A percentile compares a stretch with the other conserved stretches of the same genome.
Evolutionary conservation across 805 yeast genomes (phyloP).

Genomic region (Cyberlindnera petersonii): DNA sequence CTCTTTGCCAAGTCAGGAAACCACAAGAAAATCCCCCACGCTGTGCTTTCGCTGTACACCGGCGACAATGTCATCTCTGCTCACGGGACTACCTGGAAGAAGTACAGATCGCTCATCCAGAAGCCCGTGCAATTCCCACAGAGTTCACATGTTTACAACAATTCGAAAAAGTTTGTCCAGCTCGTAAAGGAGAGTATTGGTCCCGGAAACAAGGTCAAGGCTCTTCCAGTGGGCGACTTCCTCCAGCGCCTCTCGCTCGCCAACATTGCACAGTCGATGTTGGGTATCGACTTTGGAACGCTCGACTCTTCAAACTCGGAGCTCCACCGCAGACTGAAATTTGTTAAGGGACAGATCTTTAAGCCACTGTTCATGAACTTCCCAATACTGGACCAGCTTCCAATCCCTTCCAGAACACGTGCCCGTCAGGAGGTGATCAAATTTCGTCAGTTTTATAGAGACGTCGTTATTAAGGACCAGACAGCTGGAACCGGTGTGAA

Average conservation of each 20-base stretch:
- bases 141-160: constrained; percentile 34
- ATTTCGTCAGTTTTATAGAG: constrained; percentile 37
- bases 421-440: constrained; percentile 41
- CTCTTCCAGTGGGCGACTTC: constrained; percentile 34
- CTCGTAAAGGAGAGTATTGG: constrained; percentile 24
- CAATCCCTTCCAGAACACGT: constrained; percentile 42
- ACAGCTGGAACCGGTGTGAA: constrained; percentile 29
- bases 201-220: constrained; percentile 4
- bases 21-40: constrained; percentile 52
- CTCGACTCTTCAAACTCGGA: constrained; percentile 29
- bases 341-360: constrained; percentile 50
- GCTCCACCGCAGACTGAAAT: constrained; percentile 38
- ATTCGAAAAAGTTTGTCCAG: constrained; percentile 34
- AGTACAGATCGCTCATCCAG: constrained; percentile 42
- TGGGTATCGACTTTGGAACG: constrained; percentile 46
- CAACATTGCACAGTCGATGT: constrained; percentile 45
- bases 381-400: constrained; percentile 49
- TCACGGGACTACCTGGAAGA: constrained; percentile 49
- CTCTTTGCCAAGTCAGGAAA: constrained; percentile 57
- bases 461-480: constrained; percentile 33
- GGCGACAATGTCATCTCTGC: constrained; percentile 62
- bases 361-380: constrained; percentile 51
- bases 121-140: constrained; percentile 50
- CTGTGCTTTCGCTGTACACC: constrained; percentile 50
- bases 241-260: constrained; percentile 46